Evolutionary conservation across 345 rosid genomes (phyloP), one percentile per base, ranked within the genome.

Genomic region (Eucalyptus erythrocorys): DNA sequence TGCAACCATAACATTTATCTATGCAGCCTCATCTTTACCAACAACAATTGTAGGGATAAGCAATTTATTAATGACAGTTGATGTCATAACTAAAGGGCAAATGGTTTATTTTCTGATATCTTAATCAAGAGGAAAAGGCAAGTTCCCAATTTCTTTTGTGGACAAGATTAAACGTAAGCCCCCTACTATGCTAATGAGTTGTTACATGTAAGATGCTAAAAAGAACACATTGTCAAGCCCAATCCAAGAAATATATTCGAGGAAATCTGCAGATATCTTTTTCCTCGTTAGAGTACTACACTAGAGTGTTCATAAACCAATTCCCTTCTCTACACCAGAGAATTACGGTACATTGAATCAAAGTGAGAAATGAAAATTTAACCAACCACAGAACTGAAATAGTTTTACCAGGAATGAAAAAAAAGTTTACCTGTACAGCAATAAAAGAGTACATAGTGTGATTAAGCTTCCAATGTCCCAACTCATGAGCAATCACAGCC

Each of bases 401-500:
- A 57, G 16, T 82, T 37, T 76, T 76, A 76, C 82, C 47, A 49
- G 89, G 87, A 89, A 80, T 87, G 87, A 42, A 88, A 85, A 81
- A 55, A 37, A 34, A 48, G 42, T 93, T 88, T 89, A 96, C 99
- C 96, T 98, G 99, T 87, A 98, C 95, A 27, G 98, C 97, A 90
- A 98, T 91, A 91, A 98, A 98, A 16, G 98, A 94, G 94, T 95
- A 96, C 92, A 96, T 94, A 12, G 99, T 98, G 91, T 98, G 99
- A 90, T 95, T 98, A 87, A 98, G 96, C 91, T 98, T 98, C 99
- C 99, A 97, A 87, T 98, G 99, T 87, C 99, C 99, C 88, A 98
- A 93, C 93, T 98, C 99, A 92, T 98, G 99, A 85, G 96, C 99
- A 92, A 97, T 94, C 90, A 98, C 99, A 87, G 99, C 99, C 55